Evolutionary conservation across 495 filamentous ascomycete genomes (phyloP).

Genomic region (Penicillium coffeae): DNA sequence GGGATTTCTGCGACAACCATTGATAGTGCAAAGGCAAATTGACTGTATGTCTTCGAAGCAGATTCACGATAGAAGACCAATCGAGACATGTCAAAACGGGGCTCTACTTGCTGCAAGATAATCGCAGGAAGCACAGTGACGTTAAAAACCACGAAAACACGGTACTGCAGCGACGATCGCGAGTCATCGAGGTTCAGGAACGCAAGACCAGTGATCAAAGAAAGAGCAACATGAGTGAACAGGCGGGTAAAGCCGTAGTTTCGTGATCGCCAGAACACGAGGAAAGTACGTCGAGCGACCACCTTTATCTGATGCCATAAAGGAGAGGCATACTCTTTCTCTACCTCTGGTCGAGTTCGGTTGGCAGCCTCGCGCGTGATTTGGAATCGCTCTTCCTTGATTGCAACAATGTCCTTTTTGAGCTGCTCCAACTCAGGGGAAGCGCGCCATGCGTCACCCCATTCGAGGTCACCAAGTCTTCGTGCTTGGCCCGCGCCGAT

Average conservation of each 20-base stretch:
- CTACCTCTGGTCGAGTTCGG: constrained; percentile 18
- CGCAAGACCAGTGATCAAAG: constrained; percentile 68
- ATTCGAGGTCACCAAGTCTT: constrained; percentile 69
- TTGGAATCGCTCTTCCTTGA: constrained; percentile 49
- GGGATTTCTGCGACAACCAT: constrained; percentile 75
- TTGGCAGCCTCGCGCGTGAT: constrained; percentile 14
- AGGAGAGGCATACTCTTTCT: constrained; percentile 73
- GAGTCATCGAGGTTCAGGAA: constrained; percentile 68
- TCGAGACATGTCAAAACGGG: constrained; percentile 70
- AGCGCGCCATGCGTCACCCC: constrained; percentile 74
- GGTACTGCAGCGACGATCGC: constrained; percentile 66
- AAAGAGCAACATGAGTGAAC: constrained; percentile 70
- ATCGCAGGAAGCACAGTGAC: constrained; percentile 71
- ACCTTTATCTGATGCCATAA: constrained; percentile 65
- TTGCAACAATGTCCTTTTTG: constrained; percentile 61
- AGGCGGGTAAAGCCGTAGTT: constrained; percentile 77
- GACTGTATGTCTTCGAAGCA: constrained; percentile 72
- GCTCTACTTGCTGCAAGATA: constrained; percentile 73
- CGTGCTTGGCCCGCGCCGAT: constrained; percentile 76
- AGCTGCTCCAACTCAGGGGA: constrained; percentile 64
- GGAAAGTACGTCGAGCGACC: constrained; percentile 60
- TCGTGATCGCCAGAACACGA: constrained; percentile 68
- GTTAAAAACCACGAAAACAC: constrained; percentile 82
- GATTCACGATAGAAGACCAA: constrained; percentile 76
- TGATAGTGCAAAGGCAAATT: constrained; percentile 65